A percentile compares a stretch with the other conserved stretches of the same genome.
Evolutionary conservation across 495 filamentous ascomycete species (phyloP).

Genomic region (Neurospora sp.): DNA sequence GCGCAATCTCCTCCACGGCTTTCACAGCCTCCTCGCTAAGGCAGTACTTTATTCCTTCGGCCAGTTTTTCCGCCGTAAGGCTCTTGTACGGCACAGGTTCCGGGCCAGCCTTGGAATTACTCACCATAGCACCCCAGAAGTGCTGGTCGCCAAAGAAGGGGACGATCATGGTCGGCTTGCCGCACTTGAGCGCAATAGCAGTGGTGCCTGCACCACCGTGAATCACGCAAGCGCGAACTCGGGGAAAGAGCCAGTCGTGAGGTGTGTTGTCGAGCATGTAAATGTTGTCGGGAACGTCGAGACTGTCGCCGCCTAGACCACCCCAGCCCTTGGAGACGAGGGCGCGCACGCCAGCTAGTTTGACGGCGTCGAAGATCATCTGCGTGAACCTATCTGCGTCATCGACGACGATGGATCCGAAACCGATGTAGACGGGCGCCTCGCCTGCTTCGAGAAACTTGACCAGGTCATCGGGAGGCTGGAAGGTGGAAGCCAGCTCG

Average conservation of each 20-base stretch:
- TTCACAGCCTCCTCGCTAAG: slow-evolving; percentile 45
- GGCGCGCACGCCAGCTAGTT: slow-evolving; percentile 48
- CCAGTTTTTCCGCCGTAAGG: slow-evolving; percentile 48
- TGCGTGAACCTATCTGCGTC: slow-evolving; percentile 51
- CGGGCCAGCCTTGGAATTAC: slow-evolving; percentile 54
- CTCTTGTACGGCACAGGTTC: slow-evolving; percentile 63
- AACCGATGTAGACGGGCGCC: slow-evolving; percentile 51
- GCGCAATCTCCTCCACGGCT: slow-evolving; percentile 49
- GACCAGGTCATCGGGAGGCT: slow-evolving; percentile 49
- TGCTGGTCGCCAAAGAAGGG: slow-evolving; percentile 67
- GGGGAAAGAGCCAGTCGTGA: slow-evolving; percentile 60
- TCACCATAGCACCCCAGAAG: slow-evolving; percentile 75
- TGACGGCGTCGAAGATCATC: slow-evolving; percentile 53
- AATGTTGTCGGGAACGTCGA: slow-evolving; percentile 45
- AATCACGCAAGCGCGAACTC: slow-evolving; percentile 49
- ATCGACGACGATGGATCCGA: slow-evolving; percentile 60
- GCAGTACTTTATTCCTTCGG: slow-evolving; percentile 59
- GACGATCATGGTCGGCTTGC: slow-evolving; percentile 55
- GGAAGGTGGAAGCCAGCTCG: slow-evolving; percentile 51
- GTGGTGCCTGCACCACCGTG: slow-evolving; percentile 61
- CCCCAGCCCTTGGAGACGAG: slow-evolving; percentile 61
- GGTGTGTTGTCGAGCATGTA: slow-evolving; percentile 57
- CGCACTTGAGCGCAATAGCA: slow-evolving; percentile 53
- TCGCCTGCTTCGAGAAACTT: slow-evolving; percentile 54
- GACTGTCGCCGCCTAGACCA: slow-evolving; percentile 44